Base-by-base conservation (phyloP, 768 basidiomycete genomes). In the Clavulina sp. region DNA sequence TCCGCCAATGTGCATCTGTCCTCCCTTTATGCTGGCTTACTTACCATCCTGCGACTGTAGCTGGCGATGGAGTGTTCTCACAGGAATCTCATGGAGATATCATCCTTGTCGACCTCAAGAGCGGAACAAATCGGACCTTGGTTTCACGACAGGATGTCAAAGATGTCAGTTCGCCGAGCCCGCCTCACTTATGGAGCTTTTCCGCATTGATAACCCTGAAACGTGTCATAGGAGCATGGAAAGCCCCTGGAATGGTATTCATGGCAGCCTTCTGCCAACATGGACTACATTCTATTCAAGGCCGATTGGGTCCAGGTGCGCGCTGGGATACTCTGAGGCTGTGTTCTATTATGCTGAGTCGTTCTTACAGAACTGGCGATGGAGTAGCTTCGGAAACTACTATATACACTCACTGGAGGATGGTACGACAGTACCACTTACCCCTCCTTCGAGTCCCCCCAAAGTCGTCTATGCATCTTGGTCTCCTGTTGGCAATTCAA, bases 21-120 rank as follows among this genome's bases (percentile, higher is more conserved):
- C 23, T 21, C 18, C 7, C 2, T 28, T 30, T 16, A 28, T 9
- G 2, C 23, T 21, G 5, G 36, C 26, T 16, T 28, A 30, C n/a
- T 19, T 41, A 19, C 4, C 19, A 40, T 2, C 1, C 6, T 21
- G 23, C 7, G 19, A 24, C 32, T 31, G 34, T 51, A 95, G 95
- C 92, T 58, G 88, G 87, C 0, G 95, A 99, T 62, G 95, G 95
- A 0, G 85, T 95, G 1, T 95, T 81, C 67, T 84, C 84, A 4
- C 68, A 76, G 1, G 66, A 66, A 21, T 66, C 76, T 46, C 67
- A 74, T 26, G 77, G 76, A 9, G 70, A 72, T 50, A 85, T 99
- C 63, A 71, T 77, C 32, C 74, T 99, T 3, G 78, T 85, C 3
- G 82, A 92, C 60, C 70, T 96, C 21, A 78, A 81, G 64, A 77